phyloP scores from a whole-genome alignment of 805 yeast species.

The Lipomyces starkeyi region DNA sequence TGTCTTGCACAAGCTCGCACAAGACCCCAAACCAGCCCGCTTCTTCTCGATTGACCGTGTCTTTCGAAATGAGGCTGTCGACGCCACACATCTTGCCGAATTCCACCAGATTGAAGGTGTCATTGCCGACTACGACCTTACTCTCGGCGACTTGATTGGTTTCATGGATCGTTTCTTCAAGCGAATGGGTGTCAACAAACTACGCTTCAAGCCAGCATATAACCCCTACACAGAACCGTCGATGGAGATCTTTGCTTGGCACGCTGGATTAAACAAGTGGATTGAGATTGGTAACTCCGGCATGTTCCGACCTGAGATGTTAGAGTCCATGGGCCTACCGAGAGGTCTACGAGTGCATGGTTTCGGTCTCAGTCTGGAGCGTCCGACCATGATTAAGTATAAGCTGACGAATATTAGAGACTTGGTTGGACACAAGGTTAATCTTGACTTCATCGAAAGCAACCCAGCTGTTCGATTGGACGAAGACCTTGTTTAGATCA shows the following conservation, averaged over 20 bases:
- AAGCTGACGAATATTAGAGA: conserved; percentile 96
- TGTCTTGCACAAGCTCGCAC: conserved; percentile 84
- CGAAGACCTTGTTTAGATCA: conserved; percentile 53
- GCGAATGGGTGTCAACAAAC: conserved; percentile 94
- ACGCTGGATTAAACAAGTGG: conserved; percentile 92
- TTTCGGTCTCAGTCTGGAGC: conserved; percentile 95
- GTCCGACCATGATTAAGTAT: conserved; percentile 99
- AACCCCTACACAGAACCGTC: conserved; percentile 99
- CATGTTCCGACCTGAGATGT: conserved; percentile 99
- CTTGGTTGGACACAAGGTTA: conserved; percentile 94
- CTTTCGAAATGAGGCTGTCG: conserved; percentile 99
- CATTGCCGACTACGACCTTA: conserved; percentile 91
- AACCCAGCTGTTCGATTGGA: conserved; percentile 98
- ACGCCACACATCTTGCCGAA: conserved; percentile 98
- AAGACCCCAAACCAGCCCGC: conserved; percentile 69
- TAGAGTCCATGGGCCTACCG: conserved; percentile 97
- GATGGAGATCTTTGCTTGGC: conserved; percentile 96
- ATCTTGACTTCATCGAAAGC: conserved; percentile 89
- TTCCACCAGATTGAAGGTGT: conserved; percentile 99
- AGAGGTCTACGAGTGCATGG: conserved; percentile 92
- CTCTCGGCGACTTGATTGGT: conserved; percentile 95
- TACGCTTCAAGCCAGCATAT: conserved; percentile 98
- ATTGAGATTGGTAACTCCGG: conserved; percentile 99
- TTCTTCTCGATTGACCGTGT: conserved; percentile 96
- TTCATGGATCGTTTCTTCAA: conserved; percentile 97